A percentile compares a stretch with the other conserved stretches of the same genome.
Conservation (phyloP, 192 early-diverging fungal species). For the Podila clonocystis region DNA sequence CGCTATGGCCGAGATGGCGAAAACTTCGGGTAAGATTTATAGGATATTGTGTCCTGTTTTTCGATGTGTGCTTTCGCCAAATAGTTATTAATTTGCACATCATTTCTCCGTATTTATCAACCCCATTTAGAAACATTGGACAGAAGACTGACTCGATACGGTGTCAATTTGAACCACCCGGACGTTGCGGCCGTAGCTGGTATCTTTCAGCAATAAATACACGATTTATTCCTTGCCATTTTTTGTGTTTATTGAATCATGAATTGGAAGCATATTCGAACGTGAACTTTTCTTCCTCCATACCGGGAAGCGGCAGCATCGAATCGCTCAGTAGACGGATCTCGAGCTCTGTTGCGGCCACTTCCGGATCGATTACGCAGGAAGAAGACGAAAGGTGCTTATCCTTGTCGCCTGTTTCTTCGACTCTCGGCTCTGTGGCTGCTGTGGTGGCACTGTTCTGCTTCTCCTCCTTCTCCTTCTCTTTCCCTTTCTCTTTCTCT, state of each 20-base stretch:
- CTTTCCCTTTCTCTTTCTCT: no score
- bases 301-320: no score
- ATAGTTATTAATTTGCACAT: neutral
- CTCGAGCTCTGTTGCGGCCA: no score
- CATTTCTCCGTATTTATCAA: neutral
- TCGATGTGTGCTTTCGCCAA: neutral
- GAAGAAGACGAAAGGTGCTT: no score
- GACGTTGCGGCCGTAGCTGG: constrained; percentile 4
- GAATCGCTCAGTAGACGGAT: no score
- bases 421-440: no score
- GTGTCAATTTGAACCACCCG: constrained; percentile 28
- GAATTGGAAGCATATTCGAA: neutral
- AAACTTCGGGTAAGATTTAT: constrained; percentile 9
- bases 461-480: no score
- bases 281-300: no score
- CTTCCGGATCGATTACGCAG: no score
- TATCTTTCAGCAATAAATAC: neutral
- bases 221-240: neutral
- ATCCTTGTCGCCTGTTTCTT: no score
- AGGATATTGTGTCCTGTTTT: neutral
- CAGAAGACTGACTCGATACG: constrained; percentile 23
- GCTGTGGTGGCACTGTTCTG: no score
- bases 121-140: constrained; percentile 21
- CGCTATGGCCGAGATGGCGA: constrained; percentile 30
- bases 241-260: no score